Percentiles rank a stretch among this genome's conserved stretches.
Evolutionary conservation across 345 rosid species (phyloP).

Genomic region (Aquilaria yunnanensis): DNA sequence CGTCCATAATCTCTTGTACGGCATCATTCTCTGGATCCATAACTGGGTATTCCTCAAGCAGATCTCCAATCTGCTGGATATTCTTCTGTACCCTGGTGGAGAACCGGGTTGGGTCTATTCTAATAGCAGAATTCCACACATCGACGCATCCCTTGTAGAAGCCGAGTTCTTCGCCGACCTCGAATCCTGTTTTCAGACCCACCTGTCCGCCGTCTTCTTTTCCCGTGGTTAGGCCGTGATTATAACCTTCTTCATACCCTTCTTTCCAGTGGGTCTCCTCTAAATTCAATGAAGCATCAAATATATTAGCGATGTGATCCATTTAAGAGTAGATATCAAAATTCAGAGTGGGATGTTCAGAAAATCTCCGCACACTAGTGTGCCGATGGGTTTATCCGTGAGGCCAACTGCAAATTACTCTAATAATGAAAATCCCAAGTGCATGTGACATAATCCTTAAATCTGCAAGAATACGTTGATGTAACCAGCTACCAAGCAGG

Average conservation of each 20-base stretch:
- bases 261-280: slow-evolving; percentile 53
- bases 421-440: too few relatives aligned
- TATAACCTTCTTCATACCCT: slow-evolving; percentile 58
- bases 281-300: slow-evolving; percentile 45
- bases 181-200: slow-evolving; percentile 65
- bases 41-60: slow-evolving; percentile 49
- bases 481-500: too few relatives aligned
- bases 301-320: slow-evolving; percentile 40
- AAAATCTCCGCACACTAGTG: too few relatives aligned
- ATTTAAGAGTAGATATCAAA: not conserved
- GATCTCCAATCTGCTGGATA: slow-evolving; percentile 48
- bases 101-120: slow-evolving; percentile 36
- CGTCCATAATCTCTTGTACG: slow-evolving; percentile 50
- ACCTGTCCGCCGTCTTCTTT: slow-evolving; percentile 53
- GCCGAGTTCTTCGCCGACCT: slow-evolving; percentile 69
- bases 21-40: slow-evolving; percentile 61
- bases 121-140: slow-evolving; percentile 56
- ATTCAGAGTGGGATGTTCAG: too few relatives aligned
- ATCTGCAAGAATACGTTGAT: too few relatives aligned
- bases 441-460: too few relatives aligned
- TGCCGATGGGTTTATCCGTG: too few relatives aligned
- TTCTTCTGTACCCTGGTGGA: slow-evolving; percentile 50
- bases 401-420: too few relatives aligned
- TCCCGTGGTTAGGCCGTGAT: slow-evolving; percentile 46
- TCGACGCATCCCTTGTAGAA: slow-evolving; percentile 74